Conservation (phyloP, 2,329 filamentous ascomycete genomes). For the Sordariomycetes sp. region DNA sequence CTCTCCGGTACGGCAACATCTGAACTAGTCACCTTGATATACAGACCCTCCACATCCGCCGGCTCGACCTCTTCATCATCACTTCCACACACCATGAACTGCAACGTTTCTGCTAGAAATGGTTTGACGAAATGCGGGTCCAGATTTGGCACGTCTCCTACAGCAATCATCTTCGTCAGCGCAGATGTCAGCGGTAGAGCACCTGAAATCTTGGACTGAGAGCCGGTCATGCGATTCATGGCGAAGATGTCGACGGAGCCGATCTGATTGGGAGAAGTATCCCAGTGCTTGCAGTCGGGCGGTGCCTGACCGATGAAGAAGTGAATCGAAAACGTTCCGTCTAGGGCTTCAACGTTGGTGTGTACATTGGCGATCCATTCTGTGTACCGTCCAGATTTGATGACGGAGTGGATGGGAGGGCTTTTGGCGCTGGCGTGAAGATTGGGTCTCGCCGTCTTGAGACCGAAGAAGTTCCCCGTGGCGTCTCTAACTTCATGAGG, state of each 20-base stretch:
- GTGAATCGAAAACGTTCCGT: slow-evolving; percentile 52
- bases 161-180: slow-evolving; percentile 31
- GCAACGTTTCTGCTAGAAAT: slow-evolving; percentile 29
- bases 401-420: slow-evolving; percentile 16
- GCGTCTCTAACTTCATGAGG: not conserved
- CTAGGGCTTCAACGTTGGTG: slow-evolving; percentile 44
- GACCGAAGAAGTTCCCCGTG: not conserved
- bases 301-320: slow-evolving; percentile 55
- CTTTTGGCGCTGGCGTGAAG: slow-evolving; percentile 14
- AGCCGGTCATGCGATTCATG: slow-evolving; percentile 23
- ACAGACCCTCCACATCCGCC: slow-evolving; percentile 15
- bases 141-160: slow-evolving; percentile 25
- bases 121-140: slow-evolving; percentile 24
- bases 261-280: slow-evolving; percentile 42
- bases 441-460: slow-evolving; percentile 11
- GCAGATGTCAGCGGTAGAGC: slow-evolving; percentile 42
- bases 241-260: slow-evolving; percentile 53
- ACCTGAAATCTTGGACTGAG: slow-evolving; percentile 30
- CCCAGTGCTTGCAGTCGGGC: slow-evolving; percentile 37
- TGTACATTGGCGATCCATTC: slow-evolving; percentile 3
- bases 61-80: slow-evolving; percentile 15
- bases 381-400: slow-evolving; percentile 30
- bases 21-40: slow-evolving; percentile 19
- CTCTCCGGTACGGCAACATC: slow-evolving; percentile 15
- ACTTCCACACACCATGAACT: slow-evolving; percentile 19